phyloP scores from a whole-genome alignment of 2,329 filamentous ascomycete genomes.

The Rhynchosporium secalis region DNA sequence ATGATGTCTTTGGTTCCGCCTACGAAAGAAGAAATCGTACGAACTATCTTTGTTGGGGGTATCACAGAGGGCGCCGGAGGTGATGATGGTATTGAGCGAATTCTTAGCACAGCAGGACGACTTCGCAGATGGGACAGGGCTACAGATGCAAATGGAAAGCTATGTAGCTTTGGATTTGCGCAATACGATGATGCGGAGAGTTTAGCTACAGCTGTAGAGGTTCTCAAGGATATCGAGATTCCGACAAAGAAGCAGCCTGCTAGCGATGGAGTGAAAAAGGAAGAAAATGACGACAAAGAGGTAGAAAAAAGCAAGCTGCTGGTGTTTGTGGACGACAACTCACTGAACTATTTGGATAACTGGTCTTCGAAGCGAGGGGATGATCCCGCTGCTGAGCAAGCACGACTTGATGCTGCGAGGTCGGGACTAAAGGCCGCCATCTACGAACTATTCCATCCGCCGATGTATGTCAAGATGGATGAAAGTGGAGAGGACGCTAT shows the following conservation, averaged over 20 bases:
- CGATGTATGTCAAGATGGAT: constrained; percentile 45
- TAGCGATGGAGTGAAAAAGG: constrained; percentile 46
- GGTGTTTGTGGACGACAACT: constrained; percentile 78
- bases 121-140: constrained; percentile 84
- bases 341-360: constrained; percentile 81
- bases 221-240: constrained; percentile 79
- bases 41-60: constrained; percentile 86
- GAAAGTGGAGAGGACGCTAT: constrained; percentile 67
- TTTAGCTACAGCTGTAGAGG: constrained; percentile 78
- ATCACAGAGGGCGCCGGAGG: constrained; percentile 77
- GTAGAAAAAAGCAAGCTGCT: constrained; percentile 68
- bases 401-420: constrained; percentile 69
- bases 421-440: constrained; percentile 67
- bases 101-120: constrained; percentile 75
- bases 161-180: constrained; percentile 88
- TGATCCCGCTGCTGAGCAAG: constrained; percentile 59
- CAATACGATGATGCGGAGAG: constrained; percentile 92
- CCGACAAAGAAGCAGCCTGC: constrained; percentile 73
- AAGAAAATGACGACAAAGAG: constrained; percentile 44
- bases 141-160: constrained; percentile 73
- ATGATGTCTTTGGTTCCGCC: constrained; percentile 76
- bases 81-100: constrained; percentile 75
- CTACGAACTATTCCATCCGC: constrained; percentile 70
- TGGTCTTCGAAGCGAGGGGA: constrained; percentile 69
- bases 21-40: constrained; percentile 84